phyloP scores from a whole-genome alignment of 164 flowering plant genomes.

The Aristolochia contorta region DNA sequence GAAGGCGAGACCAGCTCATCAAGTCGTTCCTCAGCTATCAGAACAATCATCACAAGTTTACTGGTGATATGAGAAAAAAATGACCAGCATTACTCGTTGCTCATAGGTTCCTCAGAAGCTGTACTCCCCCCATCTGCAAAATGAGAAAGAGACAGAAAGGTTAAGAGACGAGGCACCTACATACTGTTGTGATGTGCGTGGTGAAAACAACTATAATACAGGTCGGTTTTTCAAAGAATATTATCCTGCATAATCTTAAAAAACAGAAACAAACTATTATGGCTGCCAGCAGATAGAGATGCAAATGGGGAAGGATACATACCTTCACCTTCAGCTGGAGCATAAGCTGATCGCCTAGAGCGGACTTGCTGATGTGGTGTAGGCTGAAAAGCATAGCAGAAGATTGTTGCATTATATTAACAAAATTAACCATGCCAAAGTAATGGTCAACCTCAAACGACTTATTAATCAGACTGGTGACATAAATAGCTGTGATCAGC shows the following conservation, averaged over 20 bases:
- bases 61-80: slow-evolving; percentile 1
- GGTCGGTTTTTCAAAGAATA: neutral
- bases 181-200: neutral
- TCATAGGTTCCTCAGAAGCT: slow-evolving; percentile 47
- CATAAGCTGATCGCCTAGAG: slow-evolving; percentile 66
- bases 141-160: neutral
- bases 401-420: neutral
- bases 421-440: neutral
- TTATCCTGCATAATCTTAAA: neutral
- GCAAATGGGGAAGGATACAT: neutral
- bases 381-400: slow-evolving; percentile 26
- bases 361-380: slow-evolving; percentile 70
- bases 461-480: too few species aligned
- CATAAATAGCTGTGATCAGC: too few species aligned
- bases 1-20: neutral
- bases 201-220: neutral
- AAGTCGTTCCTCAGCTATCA: neutral
- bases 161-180: neutral
- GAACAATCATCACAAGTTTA: neutral
- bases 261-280: slow-evolving; percentile 5
- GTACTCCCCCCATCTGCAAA: slow-evolving; percentile 37
- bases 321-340: slow-evolving; percentile 40
- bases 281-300: neutral
- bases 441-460: too few species aligned
- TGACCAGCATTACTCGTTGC: slow-evolving; percentile 4